Percentiles rank a stretch among this genome's conserved stretches.
Conservation (phyloP, 768 basidiomycete species). For the Termitomyces sp. region DNA sequence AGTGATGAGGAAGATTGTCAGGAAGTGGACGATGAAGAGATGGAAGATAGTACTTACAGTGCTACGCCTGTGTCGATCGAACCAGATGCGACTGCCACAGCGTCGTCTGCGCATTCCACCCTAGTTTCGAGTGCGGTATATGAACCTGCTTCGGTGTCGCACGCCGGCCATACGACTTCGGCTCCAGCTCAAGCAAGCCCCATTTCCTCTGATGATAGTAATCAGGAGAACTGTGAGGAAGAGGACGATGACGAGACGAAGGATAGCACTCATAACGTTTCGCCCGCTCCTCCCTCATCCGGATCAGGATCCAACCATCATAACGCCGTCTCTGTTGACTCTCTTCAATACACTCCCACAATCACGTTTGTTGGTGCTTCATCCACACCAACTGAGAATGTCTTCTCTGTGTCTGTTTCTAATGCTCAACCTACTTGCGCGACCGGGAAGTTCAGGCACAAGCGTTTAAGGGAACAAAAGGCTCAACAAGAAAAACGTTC, state of each 20-base stretch:
- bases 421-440: slow-evolving; percentile 4
- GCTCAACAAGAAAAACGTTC: slow-evolving; percentile 8
- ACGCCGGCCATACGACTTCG: background rate
- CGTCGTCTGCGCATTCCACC: background rate
- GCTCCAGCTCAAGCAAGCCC: background rate
- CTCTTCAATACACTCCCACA: background rate
- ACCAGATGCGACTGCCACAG: background rate
- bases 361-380: background rate
- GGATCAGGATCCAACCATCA: background rate
- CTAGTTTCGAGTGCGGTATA: background rate
- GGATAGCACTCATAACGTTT: background rate
- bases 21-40: background rate
- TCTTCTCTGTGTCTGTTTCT: background rate
- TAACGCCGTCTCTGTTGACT: background rate
- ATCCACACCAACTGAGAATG: background rate
- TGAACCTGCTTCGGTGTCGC: background rate
- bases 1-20: background rate
- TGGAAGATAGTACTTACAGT: background rate
- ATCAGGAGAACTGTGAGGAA: background rate
- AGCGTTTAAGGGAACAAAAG: slow-evolving; percentile 9
- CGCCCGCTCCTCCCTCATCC: background rate
- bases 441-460: slow-evolving; percentile 16
- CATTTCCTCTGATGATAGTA: background rate
- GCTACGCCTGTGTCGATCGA: background rate
- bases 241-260: background rate